A percentile compares a stretch with the other conserved stretches of the same genome.
These are phyloP conservation scores for Cytospora leucostoma DNA, from an alignment of 2,329 filamentous ascomycete genomes.

Conservation along the genomic window DNA sequence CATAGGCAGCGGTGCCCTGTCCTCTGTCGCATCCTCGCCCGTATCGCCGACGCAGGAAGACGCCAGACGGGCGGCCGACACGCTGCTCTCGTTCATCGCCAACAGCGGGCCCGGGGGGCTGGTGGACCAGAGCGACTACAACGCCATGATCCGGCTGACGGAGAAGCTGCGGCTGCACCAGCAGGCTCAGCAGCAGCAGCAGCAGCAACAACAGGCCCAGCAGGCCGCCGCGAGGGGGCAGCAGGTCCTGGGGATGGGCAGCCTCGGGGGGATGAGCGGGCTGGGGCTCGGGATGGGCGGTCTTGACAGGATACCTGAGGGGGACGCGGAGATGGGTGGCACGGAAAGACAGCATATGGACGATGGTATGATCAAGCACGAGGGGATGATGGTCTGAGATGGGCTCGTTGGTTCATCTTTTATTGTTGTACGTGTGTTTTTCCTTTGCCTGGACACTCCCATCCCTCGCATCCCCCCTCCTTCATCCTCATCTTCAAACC, in stretches of 20 bases:
- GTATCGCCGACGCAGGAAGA: slow-evolving; percentile 80
- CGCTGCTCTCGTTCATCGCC: slow-evolving; percentile 80
- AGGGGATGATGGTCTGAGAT: slow-evolving; percentile 38
- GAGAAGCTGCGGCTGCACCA: slow-evolving; percentile 79
- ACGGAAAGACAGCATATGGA: slow-evolving; percentile 34
- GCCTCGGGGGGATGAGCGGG: slow-evolving; percentile 23
- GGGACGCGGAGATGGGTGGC: slow-evolving; percentile 54
- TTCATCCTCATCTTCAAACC: not conserved
- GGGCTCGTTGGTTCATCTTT: not conserved
- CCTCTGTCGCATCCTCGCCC: slow-evolving; percentile 56
- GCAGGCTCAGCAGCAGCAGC: slow-evolving; percentile 35
- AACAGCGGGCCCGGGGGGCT: slow-evolving; percentile 65
- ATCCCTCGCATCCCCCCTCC: not conserved
- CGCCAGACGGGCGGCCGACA: slow-evolving; percentile 76
- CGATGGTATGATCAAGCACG: slow-evolving; percentile 38
- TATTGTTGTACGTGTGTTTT: slow-evolving; percentile 8
- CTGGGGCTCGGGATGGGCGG: slow-evolving; percentile 45
- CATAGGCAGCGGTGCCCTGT: slow-evolving; percentile 35
- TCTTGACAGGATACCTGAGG: slow-evolving; percentile 58
- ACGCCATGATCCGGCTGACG: slow-evolving; percentile 77
- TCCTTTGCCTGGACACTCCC: not conserved
- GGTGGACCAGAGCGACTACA: slow-evolving; percentile 75
- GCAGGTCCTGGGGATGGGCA: slow-evolving; percentile 23
- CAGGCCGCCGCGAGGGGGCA: slow-evolving; percentile 34
- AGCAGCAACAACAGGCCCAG: slow-evolving; percentile 10